These are phyloP conservation scores for Annulohypoxylon nitens DNA, from an alignment of 495 filamentous ascomycete genomes.

Conservation along the genomic window DNA sequence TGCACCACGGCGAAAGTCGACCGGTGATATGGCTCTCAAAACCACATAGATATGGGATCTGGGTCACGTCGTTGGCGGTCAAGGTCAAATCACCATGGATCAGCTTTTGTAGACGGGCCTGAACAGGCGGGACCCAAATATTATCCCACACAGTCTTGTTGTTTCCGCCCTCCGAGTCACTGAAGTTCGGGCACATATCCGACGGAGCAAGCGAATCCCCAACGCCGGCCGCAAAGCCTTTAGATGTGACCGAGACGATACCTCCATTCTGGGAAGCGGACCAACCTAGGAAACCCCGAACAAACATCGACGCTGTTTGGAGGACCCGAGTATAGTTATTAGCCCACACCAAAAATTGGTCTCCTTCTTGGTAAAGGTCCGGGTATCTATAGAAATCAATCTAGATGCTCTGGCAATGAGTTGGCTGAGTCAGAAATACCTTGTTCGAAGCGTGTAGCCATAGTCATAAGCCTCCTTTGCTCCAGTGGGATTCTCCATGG, in stretches of 20 bases:
- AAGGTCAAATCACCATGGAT: constrained; percentile 65
- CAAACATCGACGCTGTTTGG: constrained; percentile 66
- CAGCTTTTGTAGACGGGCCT: constrained; percentile 61
- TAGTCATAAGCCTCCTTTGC: constrained; percentile 66
- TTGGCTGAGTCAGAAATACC: constrained; percentile 15
- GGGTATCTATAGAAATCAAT: constrained; percentile 57
- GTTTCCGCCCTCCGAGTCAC: constrained; percentile 59
- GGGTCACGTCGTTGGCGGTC: constrained; percentile 61
- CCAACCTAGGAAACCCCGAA: constrained; percentile 65
- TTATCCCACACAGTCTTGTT: constrained; percentile 54
- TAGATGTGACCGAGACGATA: constrained; percentile 65
- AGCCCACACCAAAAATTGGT: constrained; percentile 67
- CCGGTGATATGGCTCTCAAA: constrained; percentile 72
- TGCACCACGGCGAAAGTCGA: constrained; percentile 65
- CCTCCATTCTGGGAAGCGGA: constrained; percentile 61
- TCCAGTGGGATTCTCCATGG: constrained; percentile 65
- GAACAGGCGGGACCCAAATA: constrained; percentile 65
- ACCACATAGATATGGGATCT: constrained; percentile 71
- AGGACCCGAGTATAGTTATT: constrained; percentile 69
- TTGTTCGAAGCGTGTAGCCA: constrained; percentile 53
- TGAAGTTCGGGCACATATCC: constrained; percentile 67
- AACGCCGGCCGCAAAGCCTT: constrained; percentile 54
- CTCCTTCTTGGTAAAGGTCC: constrained; percentile 66
- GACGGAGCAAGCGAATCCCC: constrained; percentile 69
- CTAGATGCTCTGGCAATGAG: constrained; percentile 8